A percentile compares a stretch with the other conserved stretches of the same genome.
Conservation (phyloP, 2,329 filamentous ascomycete genomes). For the Talaromyces sp. region DNA sequence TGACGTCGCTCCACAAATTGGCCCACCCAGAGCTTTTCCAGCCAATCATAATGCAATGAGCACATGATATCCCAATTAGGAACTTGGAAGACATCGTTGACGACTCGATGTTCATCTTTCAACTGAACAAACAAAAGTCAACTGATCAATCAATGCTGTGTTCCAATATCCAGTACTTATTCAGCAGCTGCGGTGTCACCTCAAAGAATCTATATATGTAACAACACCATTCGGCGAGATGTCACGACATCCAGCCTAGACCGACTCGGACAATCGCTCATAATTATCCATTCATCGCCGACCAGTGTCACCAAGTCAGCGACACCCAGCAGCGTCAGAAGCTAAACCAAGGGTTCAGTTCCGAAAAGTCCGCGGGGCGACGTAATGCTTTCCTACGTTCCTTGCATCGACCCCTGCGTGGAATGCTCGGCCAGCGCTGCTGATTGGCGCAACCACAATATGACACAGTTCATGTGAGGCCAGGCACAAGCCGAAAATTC, state of each 20-base stretch:
- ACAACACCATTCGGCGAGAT: not conserved
- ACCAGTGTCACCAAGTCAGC: not conserved
- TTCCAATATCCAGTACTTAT: not conserved
- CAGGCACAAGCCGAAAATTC: not conserved
- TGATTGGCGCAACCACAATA: not conserved
- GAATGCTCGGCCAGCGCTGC: not conserved
- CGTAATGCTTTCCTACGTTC: not conserved
- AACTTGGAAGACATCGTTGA: not conserved
- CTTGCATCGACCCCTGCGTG: constrained; percentile 9
- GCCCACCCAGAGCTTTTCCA: not conserved
- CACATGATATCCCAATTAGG: not conserved
- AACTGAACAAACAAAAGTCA: not conserved
- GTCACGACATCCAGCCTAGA: not conserved
- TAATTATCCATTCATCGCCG: not conserved
- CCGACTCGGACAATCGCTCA: not conserved
- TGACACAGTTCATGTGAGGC: not conserved
- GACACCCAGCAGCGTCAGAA: not conserved
- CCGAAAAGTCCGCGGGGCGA: not conserved
- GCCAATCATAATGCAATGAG: not conserved
- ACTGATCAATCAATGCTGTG: not conserved
- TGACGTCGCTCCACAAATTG: not conserved
- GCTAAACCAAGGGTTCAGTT: not conserved
- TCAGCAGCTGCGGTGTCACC: not conserved
- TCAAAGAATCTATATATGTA: not conserved
- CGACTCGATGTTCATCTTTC: not conserved